These are phyloP conservation scores for Myriosclerotinia curreyana DNA, from an alignment of 2,329 filamentous ascomycete genomes.

Conservation along the genomic window DNA sequence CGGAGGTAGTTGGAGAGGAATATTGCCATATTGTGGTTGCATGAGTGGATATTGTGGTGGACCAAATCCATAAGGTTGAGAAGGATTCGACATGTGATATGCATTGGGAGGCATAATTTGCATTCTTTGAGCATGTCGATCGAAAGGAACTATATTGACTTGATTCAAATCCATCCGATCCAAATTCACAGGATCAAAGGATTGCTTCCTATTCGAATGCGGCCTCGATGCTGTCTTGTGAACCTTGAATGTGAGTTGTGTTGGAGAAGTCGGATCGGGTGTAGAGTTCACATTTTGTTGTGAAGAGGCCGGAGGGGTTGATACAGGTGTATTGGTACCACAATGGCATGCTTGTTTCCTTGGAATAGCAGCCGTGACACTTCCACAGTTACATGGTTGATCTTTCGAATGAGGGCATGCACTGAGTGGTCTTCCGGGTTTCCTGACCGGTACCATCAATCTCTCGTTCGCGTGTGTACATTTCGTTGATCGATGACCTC, in stretches of 20 bases:
- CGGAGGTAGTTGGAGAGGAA: conserved; percentile 30
- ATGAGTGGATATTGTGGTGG: conserved; percentile 33
- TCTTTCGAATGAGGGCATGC: conserved; percentile 60
- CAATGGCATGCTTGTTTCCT: conserved; percentile 57
- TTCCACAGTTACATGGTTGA: conserved; percentile 55
- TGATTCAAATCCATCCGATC: conserved; percentile 53
- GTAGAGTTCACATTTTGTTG: conserved; percentile 23
- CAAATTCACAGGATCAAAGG: conserved; percentile 49
- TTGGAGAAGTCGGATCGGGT: conserved; percentile 45
- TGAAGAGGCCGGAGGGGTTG: conserved; percentile 23
- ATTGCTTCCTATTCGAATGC: conserved; percentile 43
- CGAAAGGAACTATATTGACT: conserved; percentile 48
- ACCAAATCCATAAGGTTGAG: conserved; percentile 30
- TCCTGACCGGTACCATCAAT: conserved; percentile 67
- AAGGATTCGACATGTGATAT: conserved; percentile 28
- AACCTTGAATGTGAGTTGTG: conserved; percentile 35
- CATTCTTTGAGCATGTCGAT: conserved; percentile 34
- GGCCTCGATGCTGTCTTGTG: conserved; percentile 31
- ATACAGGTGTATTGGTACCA: conserved; percentile 40
- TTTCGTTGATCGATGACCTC: conserved; percentile 72
- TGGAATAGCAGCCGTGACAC: conserved; percentile 63
- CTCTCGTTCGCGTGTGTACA: conserved; percentile 67
- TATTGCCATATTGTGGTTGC: conserved; percentile 28
- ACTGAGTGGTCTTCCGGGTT: conserved; percentile 68
- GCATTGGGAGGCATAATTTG: conserved; percentile 30